Conservation (phyloP, 306 rosid species). For the Malus orientalis region DNA sequence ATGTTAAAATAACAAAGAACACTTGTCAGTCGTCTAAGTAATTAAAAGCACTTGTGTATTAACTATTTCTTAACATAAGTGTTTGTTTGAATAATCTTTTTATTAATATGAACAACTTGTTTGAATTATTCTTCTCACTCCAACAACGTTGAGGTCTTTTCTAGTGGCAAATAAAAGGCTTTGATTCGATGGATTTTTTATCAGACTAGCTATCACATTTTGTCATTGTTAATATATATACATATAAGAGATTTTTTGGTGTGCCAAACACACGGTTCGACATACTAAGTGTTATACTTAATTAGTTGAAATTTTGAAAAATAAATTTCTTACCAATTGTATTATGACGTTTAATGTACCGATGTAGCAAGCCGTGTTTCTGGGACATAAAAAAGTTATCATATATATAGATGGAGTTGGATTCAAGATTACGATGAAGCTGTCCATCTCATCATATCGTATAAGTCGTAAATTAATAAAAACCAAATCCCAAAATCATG, state of each 20-base stretch:
- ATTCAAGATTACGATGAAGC: slow-evolving; percentile 13
- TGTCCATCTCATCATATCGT: not conserved
- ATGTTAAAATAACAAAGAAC: not conserved
- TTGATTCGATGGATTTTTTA: slow-evolving; percentile 16
- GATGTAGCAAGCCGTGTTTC: too few relatives aligned
- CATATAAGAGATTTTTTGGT: too few relatives aligned
- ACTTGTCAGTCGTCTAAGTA: not conserved
- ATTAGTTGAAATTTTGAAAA: too few relatives aligned
- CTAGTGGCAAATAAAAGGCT: slow-evolving; percentile 7
- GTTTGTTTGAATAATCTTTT: not conserved
- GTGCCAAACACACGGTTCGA: too few relatives aligned
- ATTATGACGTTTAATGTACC: too few relatives aligned
- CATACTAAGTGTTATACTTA: too few relatives aligned
- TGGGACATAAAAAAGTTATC: too few relatives aligned
- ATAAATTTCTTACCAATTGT: too few relatives aligned
- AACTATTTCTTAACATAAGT: not conserved
- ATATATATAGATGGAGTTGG: slow-evolving; percentile 12
- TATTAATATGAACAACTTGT: not conserved
- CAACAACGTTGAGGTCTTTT: slow-evolving; percentile 13
- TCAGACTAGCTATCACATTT: slow-evolving; percentile 11
- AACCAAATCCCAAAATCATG: not conserved
- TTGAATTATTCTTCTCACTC: slow-evolving; percentile 37
- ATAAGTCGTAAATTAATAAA: not conserved
- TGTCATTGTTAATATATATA: not conserved
- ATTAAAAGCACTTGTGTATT: not conserved